Evolutionary conservation across 2,329 filamentous ascomycete genomes (phyloP).

Genomic region (Periconia sp.): DNA sequence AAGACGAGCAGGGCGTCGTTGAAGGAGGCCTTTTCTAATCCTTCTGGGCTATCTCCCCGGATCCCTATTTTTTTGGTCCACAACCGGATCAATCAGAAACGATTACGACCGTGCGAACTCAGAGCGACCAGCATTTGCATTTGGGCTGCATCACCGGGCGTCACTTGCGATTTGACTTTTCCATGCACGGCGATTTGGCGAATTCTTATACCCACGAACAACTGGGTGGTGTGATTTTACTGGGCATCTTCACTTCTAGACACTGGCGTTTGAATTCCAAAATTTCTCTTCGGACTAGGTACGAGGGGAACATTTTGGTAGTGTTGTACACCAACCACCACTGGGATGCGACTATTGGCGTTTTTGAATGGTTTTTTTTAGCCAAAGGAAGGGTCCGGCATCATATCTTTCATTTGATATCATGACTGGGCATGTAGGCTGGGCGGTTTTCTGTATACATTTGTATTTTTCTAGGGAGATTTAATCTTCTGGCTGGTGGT

Average conservation of each 20-base stretch:
- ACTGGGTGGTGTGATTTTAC: constrained; percentile 30
- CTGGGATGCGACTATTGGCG: no score
- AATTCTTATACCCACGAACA: constrained; percentile 24
- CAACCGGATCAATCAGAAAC: constrained; percentile 27
- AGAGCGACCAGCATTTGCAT: constrained; percentile 44
- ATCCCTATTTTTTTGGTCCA: constrained; percentile 6
- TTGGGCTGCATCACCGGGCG: constrained; percentile 43
- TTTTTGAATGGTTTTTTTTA: not conserved
- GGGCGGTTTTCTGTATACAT: no score
- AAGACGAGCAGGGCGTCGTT: constrained; percentile 43
- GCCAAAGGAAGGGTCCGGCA: not conserved
- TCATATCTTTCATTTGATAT: not conserved
- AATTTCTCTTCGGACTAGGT: constrained; percentile 4
- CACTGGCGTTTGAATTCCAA: constrained; percentile 15
- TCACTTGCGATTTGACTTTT: constrained; percentile 23
- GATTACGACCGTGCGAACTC: constrained; percentile 40
- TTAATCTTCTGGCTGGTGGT: no score
- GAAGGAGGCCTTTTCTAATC: constrained; percentile 43
- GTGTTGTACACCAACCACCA: constrained; percentile 6
- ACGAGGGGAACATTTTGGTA: constrained; percentile 9
- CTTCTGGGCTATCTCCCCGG: constrained; percentile 1
- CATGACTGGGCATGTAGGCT: not conserved
- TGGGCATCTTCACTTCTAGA: constrained; percentile 20
- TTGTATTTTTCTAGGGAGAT: no score
- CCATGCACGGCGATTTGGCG: constrained; percentile 43